These are phyloP conservation scores for Citrus reticulata DNA, from an alignment of 345 rosid species.

Conservation along the genomic window DNA sequence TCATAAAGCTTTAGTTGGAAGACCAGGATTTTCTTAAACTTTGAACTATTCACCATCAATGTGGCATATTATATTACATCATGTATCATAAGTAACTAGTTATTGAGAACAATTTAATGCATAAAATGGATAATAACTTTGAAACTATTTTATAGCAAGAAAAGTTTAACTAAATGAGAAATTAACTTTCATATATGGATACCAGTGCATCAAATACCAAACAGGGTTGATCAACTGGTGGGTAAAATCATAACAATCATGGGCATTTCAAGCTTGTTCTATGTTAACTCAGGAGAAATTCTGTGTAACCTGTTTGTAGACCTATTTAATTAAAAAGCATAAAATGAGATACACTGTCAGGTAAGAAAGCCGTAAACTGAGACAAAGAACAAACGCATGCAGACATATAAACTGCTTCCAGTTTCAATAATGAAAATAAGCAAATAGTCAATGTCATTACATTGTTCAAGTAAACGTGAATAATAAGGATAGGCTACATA, in stretches of 20 bases:
- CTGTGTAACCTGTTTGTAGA: neutral
- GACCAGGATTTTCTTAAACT: neutral
- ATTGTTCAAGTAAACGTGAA: neutral
- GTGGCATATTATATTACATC: neutral
- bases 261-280: neutral
- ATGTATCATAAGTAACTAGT: neutral
- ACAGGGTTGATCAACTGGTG: neutral
- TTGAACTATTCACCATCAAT: neutral
- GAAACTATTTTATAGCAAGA: neutral
- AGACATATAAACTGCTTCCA: neutral
- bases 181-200: neutral
- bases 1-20: neutral
- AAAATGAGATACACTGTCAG: neutral
- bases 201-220: neutral
- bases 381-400: neutral
- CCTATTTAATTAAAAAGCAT: neutral
- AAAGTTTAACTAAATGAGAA: neutral
- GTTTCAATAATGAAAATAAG: neutral
- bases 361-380: neutral
- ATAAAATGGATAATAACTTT: neutral
- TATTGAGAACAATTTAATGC: neutral
- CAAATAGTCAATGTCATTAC: neutral
- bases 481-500: conserved; percentile 29
- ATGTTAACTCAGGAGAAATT: neutral
- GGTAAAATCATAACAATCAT: neutral